Evolutionary conservation across 2,329 filamentous ascomycete genomes (phyloP).

Genomic region (Pleoardoris graminearum): DNA sequence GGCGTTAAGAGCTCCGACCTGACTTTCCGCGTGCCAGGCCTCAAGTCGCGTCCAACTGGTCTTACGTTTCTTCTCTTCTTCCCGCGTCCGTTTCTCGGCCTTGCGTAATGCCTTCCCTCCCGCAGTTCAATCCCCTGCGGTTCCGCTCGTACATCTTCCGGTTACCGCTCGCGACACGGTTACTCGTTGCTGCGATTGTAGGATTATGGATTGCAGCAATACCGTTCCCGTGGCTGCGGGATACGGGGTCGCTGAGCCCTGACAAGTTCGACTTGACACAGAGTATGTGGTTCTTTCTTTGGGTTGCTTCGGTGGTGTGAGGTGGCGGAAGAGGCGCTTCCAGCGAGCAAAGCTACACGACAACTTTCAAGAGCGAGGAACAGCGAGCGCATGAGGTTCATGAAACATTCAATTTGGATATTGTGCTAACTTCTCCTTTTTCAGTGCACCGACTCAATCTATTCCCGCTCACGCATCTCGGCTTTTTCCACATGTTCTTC

Average conservation of each 20-base stretch:
- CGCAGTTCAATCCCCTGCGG: conserved; percentile 70
- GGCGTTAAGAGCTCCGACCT: conserved; percentile 17
- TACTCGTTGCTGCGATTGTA: conserved; percentile 67
- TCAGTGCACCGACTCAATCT: conserved; percentile 91
- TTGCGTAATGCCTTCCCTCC: conserved; percentile 48
- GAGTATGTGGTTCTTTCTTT: conserved; percentile 58
- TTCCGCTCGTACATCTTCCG: conserved; percentile 80
- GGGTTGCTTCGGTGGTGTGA: not conserved
- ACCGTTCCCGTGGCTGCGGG: conserved; percentile 70
- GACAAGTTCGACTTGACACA: conserved; percentile 70
- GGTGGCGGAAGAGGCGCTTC: not conserved
- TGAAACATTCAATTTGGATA: not conserved
- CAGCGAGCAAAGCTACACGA: not conserved
- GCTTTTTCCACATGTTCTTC: conserved; percentile 77
- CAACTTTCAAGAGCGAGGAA: not conserved
- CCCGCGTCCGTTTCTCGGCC: conserved; percentile 1
- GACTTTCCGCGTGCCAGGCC: conserved; percentile 10
- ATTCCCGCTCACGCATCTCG: conserved; percentile 83
- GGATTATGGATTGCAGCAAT: conserved; percentile 70
- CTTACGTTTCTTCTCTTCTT: conserved; percentile 12
- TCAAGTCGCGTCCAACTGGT: not conserved
- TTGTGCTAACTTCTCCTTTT: conserved; percentile 16
- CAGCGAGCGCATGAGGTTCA: not conserved
- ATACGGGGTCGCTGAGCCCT: conserved; percentile 81
- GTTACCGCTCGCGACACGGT: conserved; percentile 84